Base-by-base conservation (phyloP, 2,329 filamentous ascomycete species). In the Amesomyces nigricolor region DNA sequence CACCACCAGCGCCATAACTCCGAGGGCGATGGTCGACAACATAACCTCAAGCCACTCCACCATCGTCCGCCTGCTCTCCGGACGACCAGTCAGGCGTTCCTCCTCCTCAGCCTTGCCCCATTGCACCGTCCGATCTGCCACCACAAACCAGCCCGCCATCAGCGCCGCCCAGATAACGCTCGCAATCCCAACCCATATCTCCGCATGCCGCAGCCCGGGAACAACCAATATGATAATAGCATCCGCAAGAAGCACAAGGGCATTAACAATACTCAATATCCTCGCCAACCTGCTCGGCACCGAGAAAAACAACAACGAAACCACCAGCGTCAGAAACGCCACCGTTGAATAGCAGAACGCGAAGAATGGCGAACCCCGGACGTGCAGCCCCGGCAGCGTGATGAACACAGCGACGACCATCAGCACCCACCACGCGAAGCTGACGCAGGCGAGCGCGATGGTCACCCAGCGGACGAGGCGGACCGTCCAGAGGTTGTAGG, bases 101-200 rank as follows among this genome's bases (percentile, higher is more conserved):
- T 99, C 94, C 69, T 97, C 94, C 65, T 96, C 90, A 1, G 78
- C 78, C 72, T 97, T 97, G 54, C 92, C 94, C 87, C 90, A 95
- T 65, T 87, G 53, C 8, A 99, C 94, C 4, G 88, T 84, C 47
- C 87, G 80, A 66, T 96, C 92, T 7, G 87, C 88, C 8, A 86
- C 65, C 17, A 96, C 76, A 22, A 87, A 87, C 83, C 90, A 97
- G 2, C 88, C 69, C 37, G 87, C 81, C 67, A 95, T 89, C 45
- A 94, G 61, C 2, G 90, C 77, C 16, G 89, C 88, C 91, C 88
- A 96, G 14, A 89, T 73, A 3, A 92, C 87, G 42, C 88, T 94
- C 9, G 82, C 83, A 53, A 94, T 87, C n/a, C 94, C 94, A 0
- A 94, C 85, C 86, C 91, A 95, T 32, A 89, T 87, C 71, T 97